Evolutionary conservation across 805 yeast species (phyloP).

Genomic region (Suhomyces emberorum): DNA sequence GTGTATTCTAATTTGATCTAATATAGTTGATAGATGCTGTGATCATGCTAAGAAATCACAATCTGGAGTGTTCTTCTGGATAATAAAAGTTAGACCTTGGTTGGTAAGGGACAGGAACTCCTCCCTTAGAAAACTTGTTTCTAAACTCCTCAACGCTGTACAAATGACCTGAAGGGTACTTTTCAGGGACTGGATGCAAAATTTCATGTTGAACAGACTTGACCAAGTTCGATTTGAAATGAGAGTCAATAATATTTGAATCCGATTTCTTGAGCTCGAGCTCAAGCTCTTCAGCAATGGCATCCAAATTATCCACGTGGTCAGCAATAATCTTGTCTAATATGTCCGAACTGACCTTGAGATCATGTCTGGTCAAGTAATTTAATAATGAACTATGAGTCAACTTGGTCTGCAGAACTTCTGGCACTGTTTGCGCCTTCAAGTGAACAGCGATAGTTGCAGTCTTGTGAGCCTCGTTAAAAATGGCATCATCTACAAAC

Average conservation of each 20-base stretch:
- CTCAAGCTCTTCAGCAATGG: conserved; percentile 5
- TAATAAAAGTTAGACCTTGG: conserved; percentile 24
- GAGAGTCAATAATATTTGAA: conserved; percentile 17
- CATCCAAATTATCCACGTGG: conserved; percentile 8
- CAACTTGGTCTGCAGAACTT: conserved; percentile 15
- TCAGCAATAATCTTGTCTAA: conserved; percentile 18
- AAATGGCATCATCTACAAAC: conserved; percentile 48
- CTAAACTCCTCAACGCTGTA: conserved; percentile 56
- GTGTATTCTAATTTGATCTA: too few relatives aligned
- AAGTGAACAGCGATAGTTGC: conserved; percentile 36
- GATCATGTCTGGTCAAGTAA: conserved; percentile 19
- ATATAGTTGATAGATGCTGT: too few relatives aligned
- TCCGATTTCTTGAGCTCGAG: conserved; percentile 23
- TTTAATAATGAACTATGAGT: conserved; percentile 26
- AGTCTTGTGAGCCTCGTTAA: conserved; percentile 12
- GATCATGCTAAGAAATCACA: conserved; percentile 8
- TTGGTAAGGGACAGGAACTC: conserved; percentile 55
- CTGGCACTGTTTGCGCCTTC: conserved; percentile 46
- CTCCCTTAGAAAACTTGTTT: conserved; percentile 49
- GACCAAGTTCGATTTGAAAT: conserved; percentile 9
- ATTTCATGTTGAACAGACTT: conserved; percentile 16
- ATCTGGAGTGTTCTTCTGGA: conserved; percentile 13
- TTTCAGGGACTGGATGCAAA: conserved; percentile 29
- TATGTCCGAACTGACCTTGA: conserved; percentile 22
- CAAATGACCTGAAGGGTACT: conserved; percentile 48